phyloP scores from a whole-genome alignment of 805 yeast genomes.

The Saccharomyces kudriavzevii region DNA sequence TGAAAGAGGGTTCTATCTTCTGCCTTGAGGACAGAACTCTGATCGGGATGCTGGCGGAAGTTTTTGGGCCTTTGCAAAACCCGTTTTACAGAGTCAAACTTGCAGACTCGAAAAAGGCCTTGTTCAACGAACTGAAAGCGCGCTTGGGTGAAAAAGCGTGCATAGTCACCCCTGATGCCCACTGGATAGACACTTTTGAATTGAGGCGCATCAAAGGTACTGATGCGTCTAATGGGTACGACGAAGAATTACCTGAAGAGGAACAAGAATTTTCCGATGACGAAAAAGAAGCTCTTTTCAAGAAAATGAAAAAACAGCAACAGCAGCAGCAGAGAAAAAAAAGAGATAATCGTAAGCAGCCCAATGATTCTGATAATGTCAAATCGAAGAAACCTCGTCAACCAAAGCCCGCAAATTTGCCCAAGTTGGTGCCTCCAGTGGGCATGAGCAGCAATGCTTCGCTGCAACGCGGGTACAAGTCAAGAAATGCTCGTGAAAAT shows the following conservation, averaged over 20 bases:
- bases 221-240: conserved; percentile 91
- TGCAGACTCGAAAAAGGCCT: conserved; percentile 11
- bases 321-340: conserved; percentile 44
- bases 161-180: conserved; percentile 74
- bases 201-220: conserved; percentile 71
- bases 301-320: conserved; percentile 53
- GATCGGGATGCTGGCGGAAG: conserved; percentile 76
- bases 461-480: conserved; percentile 9
- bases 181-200: conserved; percentile 67
- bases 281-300: conserved; percentile 72
- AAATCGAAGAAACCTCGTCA: conserved; percentile 3
- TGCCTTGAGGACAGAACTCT: conserved; percentile 65
- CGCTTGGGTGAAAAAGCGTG: conserved; percentile 51
- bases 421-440: conserved; percentile 12
- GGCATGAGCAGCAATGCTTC: conserved; percentile 5
- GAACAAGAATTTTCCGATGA: conserved; percentile 96
- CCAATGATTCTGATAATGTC: conserved; percentile 7
- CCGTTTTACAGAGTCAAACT: conserved; percentile 78
- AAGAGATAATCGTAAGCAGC: conserved; percentile 14
- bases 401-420: not conserved
- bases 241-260: conserved; percentile 86
- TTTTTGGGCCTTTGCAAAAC: conserved; percentile 75
- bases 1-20: conserved; percentile 72
- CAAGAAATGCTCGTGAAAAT: conserved; percentile 12
- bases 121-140: conserved; percentile 32